phyloP scores from a whole-genome alignment of 306 rosid species.

The Purshia tridentata region DNA sequence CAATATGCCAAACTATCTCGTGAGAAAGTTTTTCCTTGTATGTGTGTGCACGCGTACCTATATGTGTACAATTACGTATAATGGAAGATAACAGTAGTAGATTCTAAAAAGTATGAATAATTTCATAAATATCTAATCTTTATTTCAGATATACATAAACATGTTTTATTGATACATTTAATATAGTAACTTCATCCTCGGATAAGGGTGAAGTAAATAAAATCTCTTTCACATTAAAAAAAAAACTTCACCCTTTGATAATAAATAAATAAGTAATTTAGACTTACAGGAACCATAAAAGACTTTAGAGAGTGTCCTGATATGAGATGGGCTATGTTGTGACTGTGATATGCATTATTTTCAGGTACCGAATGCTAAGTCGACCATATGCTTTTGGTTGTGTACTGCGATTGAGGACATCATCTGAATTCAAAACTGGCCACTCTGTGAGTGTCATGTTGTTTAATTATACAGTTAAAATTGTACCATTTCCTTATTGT shows the following conservation, averaged over 20 bases:
- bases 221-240: too few species aligned
- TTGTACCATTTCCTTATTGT: conserved; percentile 24
- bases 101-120: not conserved
- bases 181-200: not conserved
- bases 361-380: conserved; percentile 92
- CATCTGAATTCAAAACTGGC: conserved; percentile 82
- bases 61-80: not conserved
- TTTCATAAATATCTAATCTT: not conserved
- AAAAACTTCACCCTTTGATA: too few species aligned
- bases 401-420: conserved; percentile 81
- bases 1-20: too few species aligned
- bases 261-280: not conserved
- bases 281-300: not conserved
- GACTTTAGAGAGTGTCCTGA: not conserved
- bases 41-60: not conserved
- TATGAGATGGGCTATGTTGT: not conserved
- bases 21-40: too few species aligned
- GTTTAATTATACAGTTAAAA: conserved; percentile 21
- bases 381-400: conserved; percentile 96
- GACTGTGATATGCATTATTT: conserved; percentile 33
- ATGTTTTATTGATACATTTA: not conserved
- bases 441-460: conserved; percentile 70
- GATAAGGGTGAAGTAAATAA: too few species aligned
- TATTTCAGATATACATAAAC: not conserved
- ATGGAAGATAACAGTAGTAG: not conserved